Conservation (phyloP, 2,329 filamentous ascomycete genomes). For the Gremmenia infestans region DNA sequence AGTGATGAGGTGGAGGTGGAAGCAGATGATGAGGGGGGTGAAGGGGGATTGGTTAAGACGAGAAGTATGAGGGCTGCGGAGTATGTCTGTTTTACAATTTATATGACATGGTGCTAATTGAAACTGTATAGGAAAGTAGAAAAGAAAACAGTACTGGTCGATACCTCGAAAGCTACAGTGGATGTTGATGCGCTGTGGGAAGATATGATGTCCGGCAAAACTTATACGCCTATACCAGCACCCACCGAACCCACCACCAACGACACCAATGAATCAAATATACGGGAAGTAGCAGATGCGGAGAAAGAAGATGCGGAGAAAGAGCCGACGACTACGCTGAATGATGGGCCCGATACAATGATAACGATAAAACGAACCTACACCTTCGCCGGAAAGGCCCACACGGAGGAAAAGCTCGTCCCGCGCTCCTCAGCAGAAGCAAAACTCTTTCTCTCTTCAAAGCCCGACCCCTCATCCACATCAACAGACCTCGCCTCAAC, state of each 20-base stretch:
- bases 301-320: constrained; percentile 1
- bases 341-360: constrained; percentile 31
- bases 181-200: constrained; percentile 69
- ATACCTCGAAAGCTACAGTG: constrained; percentile 47
- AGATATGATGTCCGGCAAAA: constrained; percentile 51
- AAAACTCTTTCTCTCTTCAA: constrained; percentile 53
- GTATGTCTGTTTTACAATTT: constrained; percentile 35
- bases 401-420: constrained; percentile 68
- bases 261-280: neutral
- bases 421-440: constrained; percentile 61
- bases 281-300: neutral
- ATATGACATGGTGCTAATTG: constrained; percentile 1
- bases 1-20: constrained; percentile 46
- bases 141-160: constrained; percentile 22
- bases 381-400: constrained; percentile 68
- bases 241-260: constrained; percentile 1
- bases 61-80: constrained; percentile 63
- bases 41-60: constrained; percentile 66
- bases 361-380: constrained; percentile 67
- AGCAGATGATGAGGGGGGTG: constrained; percentile 58
- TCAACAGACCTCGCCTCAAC: constrained; percentile 24
- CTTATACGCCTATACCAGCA: constrained; percentile 3
- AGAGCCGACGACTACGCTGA: constrained; percentile 19
- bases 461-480: constrained; percentile 29
- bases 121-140: constrained; percentile 17